Conservation (phyloP, 2,329 filamentous ascomycete genomes). For the Chaetomium strumarium region DNA sequence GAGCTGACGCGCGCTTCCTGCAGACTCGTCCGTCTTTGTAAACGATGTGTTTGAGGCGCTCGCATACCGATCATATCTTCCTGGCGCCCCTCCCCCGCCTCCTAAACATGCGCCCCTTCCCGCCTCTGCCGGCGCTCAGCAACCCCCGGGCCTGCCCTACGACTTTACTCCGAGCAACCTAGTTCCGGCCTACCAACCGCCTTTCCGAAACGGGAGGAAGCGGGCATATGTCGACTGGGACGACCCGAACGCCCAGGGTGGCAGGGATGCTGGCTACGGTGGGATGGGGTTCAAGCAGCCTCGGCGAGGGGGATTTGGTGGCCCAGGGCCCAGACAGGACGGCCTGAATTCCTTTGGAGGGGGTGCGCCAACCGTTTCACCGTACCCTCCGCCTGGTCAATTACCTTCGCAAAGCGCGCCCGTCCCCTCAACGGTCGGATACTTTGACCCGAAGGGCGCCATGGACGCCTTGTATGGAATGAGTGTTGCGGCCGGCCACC, state of each 20-base stretch:
- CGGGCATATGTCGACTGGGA: constrained; percentile 51
- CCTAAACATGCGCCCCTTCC: constrained; percentile 19
- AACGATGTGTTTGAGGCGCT: constrained; percentile 65
- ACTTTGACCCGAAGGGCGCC: constrained; percentile 12
- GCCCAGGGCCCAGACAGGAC: constrained; percentile 26
- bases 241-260: constrained; percentile 29
- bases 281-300: constrained; percentile 54
- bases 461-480: constrained; percentile 13
- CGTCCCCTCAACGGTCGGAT: constrained; percentile 8
- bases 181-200: constrained; percentile 5
- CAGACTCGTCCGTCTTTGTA: constrained; percentile 58
- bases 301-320: constrained; percentile 43
- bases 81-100: constrained; percentile 44
- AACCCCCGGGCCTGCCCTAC: constrained; percentile 17
- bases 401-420: constrained; percentile 16
- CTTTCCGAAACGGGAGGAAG: constrained; percentile 37
- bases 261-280: constrained; percentile 28
- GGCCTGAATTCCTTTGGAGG: not conserved
- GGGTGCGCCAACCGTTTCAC: constrained; percentile 27
- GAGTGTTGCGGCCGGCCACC: constrained; percentile 8
- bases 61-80: constrained; percentile 54
- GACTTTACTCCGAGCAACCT: constrained; percentile 17
- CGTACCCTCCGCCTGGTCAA: constrained; percentile 31
- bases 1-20: not conserved
- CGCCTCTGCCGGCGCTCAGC: constrained; percentile 14